These are phyloP conservation scores for Discostella stelligera DNA, from an alignment of 352 stramenopile genomes.

Conservation along the genomic window DNA sequence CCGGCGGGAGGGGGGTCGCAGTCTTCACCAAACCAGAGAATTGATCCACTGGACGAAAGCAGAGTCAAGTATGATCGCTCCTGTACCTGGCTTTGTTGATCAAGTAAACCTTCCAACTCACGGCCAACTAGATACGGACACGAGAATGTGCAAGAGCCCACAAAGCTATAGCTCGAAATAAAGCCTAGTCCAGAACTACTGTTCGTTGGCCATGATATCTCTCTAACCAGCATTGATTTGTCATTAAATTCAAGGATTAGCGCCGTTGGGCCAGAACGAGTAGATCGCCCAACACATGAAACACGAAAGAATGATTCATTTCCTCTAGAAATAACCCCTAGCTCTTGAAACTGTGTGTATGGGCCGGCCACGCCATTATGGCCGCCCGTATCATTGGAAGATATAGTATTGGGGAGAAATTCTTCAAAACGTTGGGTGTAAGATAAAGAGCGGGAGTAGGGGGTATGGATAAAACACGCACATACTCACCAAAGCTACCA, in stretches of 20 bases:
- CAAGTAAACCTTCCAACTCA: conserved; percentile 20
- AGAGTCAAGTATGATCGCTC: conserved; percentile 65
- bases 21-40: conserved; percentile 70
- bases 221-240: conserved; percentile 54
- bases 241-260: conserved; percentile 79
- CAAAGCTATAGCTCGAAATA: conserved; percentile 59
- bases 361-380: conserved; percentile 61
- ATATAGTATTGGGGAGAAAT: conserved; percentile 70
- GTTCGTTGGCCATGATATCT: conserved; percentile 57
- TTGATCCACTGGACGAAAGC: conserved; percentile 61
- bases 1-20: not conserved
- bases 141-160: conserved; percentile 70
- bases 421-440: conserved; percentile 40
- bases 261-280: conserved; percentile 54
- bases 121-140: conserved; percentile 48
- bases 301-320: conserved; percentile 60
- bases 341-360: conserved; percentile 75
- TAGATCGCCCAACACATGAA: conserved; percentile 61
- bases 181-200: conserved; percentile 49
- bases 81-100: conserved; percentile 29
- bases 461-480: not conserved
- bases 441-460: not conserved
- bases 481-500: conserved; percentile 63
- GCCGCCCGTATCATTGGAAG: conserved; percentile 48
- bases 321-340: conserved; percentile 52